Evolutionary conservation across 2,329 filamentous ascomycete species (phyloP).

Genomic region (Ophiostoma ulmi): DNA sequence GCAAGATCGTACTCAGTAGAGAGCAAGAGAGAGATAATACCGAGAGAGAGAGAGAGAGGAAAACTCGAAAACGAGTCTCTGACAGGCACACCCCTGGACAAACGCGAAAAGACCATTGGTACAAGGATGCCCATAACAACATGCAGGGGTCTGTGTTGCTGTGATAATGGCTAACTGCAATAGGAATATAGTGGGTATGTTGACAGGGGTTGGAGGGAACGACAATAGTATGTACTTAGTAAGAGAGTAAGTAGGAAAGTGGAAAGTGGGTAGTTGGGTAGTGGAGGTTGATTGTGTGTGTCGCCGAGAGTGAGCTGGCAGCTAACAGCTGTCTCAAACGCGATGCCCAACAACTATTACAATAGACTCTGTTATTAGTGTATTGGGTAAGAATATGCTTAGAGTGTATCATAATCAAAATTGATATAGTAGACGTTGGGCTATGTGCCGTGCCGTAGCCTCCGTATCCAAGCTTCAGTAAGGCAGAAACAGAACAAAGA

Average conservation of each 20-base stretch:
- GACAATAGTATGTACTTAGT: neutral
- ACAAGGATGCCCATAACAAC: neutral
- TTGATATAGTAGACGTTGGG: neutral
- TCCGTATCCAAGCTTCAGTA: constrained; percentile 1
- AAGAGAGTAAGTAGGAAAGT: neutral
- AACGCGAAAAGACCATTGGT: constrained; percentile 6
- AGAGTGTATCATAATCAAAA: neutral
- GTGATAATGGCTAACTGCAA: neutral
- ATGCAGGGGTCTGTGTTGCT: constrained; percentile 13
- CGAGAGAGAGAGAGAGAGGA: neutral
- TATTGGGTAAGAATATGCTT: too few species aligned
- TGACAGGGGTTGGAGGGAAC: neutral
- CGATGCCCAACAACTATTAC: too few species aligned
- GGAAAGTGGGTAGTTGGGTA: neutral
- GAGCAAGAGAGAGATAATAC: neutral
- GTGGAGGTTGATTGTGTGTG: neutral
- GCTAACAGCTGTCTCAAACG: neutral
- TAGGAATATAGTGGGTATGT: neutral
- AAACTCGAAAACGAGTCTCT: constrained; percentile 3
- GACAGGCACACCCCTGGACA: constrained; percentile 9
- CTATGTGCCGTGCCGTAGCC: constrained; percentile 10
- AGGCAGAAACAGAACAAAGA: neutral
- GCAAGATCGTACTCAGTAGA: too few species aligned
- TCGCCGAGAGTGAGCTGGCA: neutral
- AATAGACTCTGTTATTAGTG: too few species aligned